Evolutionary conservation across 495 filamentous ascomycete genomes (phyloP), one percentile per base, ranked within the genome.

Genomic region (Xylaria curta): DNA sequence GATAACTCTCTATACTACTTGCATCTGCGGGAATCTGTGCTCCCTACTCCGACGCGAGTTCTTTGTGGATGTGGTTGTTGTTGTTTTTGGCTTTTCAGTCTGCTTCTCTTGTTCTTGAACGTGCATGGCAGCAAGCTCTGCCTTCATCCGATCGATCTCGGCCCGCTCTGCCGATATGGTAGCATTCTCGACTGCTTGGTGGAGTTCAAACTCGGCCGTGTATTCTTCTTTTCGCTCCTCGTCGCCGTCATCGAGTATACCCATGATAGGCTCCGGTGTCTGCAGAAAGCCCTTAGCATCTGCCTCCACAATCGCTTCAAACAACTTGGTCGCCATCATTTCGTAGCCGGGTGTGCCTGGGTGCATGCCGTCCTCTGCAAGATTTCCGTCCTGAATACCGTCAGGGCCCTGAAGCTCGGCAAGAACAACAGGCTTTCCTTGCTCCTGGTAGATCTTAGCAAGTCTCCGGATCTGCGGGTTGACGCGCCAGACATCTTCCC

Each of bases 291-390:
- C 77, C 53, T 51, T 71, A 12, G 77, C 73, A 72, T 79, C 77
- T 0, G 77, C 77, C 63, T 79, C 77, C 3, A 79, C 36, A 24
- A 79, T 79, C 42, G 77, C 77, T 21, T 79, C 59, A 49, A 76
- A 77, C 75, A 79, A 74, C 61, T 79, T 79, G 21, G 77, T 78
- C 10, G 78, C 78, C 78, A 81, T 81, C 77, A 78, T 80, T 38
- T 80, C 76, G 61, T 81, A 81, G 1, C 79, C 79, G 31, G 71
- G 44, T 26, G 78, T 78, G 56, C 75, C 74, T 10, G 79, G 79
- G 46, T 81, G 79, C 76, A 79, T 80, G n/a, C 79, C 79, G 56
- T 81, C 79, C 36, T 74, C 73, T 59, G 76, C 76, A 44, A 81
- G 63, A 36, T 76, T 74, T 19, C 73, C 74, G 28, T 78, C 75